phyloP scores from a whole-genome alignment of 768 basidiomycete genomes.

The Lactifluus hygrophoroides region DNA sequence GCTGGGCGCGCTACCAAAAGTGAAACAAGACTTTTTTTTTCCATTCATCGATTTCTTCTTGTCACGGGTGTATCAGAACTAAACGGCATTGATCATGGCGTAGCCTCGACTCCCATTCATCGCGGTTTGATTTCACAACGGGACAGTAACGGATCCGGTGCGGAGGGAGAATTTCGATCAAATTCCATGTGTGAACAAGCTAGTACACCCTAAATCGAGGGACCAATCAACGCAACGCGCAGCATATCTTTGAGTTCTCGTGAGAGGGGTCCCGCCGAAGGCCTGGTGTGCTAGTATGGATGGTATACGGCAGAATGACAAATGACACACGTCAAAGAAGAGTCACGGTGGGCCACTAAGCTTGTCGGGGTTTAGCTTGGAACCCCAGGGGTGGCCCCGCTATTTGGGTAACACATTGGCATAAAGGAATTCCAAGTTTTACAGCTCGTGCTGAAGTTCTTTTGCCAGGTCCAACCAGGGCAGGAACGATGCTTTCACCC shows the following conservation, averaged over 20 bases:
- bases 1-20: not conserved
- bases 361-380: not conserved
- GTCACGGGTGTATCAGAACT: not conserved
- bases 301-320: conserved; percentile 9
- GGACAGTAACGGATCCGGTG: not conserved
- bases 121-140: no score
- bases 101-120: not conserved
- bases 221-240: not conserved
- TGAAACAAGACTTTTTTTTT: not conserved
- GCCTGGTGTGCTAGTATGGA: no score
- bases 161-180: not conserved
- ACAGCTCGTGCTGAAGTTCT: not conserved
- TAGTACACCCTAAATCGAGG: not conserved
- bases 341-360: not conserved
- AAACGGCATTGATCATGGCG: not conserved
- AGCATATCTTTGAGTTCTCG: not conserved
- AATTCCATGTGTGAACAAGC: not conserved
- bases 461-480: not conserved
- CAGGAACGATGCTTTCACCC: not conserved
- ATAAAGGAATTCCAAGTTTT: not conserved
- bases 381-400: not conserved
- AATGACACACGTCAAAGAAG: not conserved
- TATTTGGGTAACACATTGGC: no score
- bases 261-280: not conserved
- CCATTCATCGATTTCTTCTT: not conserved